Percentiles rank a stretch among this genome's conserved stretches.
Conservation (phyloP, 2,329 filamentous ascomycete genomes). For the Nigrospora sphaerica region DNA sequence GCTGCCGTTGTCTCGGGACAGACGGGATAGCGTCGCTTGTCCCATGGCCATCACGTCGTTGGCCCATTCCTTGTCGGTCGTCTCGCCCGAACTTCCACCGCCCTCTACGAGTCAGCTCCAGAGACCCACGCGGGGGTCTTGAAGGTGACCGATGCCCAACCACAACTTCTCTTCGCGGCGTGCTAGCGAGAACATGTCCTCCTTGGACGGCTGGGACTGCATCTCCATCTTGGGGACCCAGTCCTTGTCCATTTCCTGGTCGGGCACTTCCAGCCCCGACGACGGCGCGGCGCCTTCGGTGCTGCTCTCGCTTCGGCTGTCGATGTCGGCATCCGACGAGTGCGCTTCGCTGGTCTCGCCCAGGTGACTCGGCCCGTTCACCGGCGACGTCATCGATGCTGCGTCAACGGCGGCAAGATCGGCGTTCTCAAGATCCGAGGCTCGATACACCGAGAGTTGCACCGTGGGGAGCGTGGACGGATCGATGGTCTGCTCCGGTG, state of each 20-base stretch:
- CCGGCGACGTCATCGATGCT: constrained; percentile 13
- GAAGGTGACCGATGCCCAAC: background rate
- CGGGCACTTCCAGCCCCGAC: background rate
- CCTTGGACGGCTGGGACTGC: background rate
- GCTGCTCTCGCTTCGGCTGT: constrained; percentile 19
- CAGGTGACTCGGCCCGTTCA: constrained; percentile 6
- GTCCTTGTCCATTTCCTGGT: background rate
- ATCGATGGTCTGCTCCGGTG: constrained; percentile 8
- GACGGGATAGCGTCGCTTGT: too few relatives aligned
- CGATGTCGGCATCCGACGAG: constrained; percentile 21
- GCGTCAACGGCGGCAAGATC: constrained; percentile 7
- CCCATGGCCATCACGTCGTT: too few relatives aligned
- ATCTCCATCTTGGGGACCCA: background rate
- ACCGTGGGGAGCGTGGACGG: background rate
- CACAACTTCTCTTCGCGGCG: constrained; percentile 1
- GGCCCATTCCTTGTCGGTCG: too few relatives aligned
- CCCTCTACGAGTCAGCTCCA: constrained; percentile 1
- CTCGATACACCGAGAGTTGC: background rate
- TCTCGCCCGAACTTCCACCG: background rate
- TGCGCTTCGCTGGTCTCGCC: constrained; percentile 16
- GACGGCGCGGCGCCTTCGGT: background rate
- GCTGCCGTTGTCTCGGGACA: too few relatives aligned
- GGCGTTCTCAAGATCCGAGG: background rate
- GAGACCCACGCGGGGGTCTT: constrained; percentile 35
- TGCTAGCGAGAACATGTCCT: constrained; percentile 1